phyloP scores from a whole-genome alignment of 192 early-diverging fungal genomes.

The Linnemannia schmuckeri region DNA sequence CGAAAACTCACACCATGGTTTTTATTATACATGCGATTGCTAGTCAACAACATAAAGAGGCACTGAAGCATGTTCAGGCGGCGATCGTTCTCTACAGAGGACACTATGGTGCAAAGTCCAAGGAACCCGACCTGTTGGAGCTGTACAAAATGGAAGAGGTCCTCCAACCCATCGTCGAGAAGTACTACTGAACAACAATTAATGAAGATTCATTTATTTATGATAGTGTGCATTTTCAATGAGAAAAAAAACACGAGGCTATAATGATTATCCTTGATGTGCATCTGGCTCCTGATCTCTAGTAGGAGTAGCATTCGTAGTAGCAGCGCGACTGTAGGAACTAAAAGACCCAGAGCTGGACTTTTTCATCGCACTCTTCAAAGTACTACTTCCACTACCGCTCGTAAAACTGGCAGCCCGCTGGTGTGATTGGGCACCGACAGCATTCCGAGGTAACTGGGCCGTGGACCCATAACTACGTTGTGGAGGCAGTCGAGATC shows the following conservation, averaged over 20 bases:
- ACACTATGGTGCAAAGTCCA: slow-evolving; percentile 40
- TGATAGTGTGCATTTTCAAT: too few species aligned
- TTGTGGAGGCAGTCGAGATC: background rate
- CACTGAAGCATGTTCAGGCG: slow-evolving; percentile 35
- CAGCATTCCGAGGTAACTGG: background rate
- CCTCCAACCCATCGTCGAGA: slow-evolving; percentile 3
- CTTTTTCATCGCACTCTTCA: background rate
- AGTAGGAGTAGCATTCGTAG: too few species aligned
- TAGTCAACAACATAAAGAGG: slow-evolving; percentile 47
- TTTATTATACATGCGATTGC: background rate
- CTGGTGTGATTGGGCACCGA: background rate
- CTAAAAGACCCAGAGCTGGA: background rate
- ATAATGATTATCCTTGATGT: too few species aligned
- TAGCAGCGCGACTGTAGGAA: background rate
- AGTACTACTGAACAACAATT: too few species aligned
- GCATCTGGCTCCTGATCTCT: too few species aligned
- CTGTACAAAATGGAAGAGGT: slow-evolving; percentile 45
- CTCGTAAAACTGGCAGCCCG: background rate
- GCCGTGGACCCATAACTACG: slow-evolving; percentile 8
- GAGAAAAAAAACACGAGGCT: too few species aligned
- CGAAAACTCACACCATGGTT: background rate
- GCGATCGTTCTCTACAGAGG: slow-evolving; percentile 41
- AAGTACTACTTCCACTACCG: background rate
- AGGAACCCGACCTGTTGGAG: slow-evolving; percentile 44
- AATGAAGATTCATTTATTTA: too few species aligned